Evolutionary conservation across 2,329 filamentous ascomycete genomes (phyloP).

Genomic region (Colletotrichum cereale): DNA sequence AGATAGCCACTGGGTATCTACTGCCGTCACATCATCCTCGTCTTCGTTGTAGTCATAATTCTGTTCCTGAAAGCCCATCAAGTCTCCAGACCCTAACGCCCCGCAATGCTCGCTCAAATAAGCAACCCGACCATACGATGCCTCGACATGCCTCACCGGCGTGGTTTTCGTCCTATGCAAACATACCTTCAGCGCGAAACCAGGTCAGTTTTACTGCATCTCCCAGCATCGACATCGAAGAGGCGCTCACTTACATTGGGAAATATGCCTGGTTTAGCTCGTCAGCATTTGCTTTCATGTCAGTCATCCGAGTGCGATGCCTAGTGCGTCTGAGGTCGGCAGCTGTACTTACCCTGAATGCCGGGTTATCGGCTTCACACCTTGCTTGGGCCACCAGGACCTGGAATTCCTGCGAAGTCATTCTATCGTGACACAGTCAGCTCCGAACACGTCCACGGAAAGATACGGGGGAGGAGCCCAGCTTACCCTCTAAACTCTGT

Average conservation of each 20-base stretch:
- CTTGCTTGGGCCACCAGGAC: slow-evolving; percentile 68
- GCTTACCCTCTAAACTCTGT: slow-evolving; percentile 62
- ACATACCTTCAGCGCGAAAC: slow-evolving; percentile 62
- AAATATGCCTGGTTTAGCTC: slow-evolving; percentile 66
- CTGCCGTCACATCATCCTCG: slow-evolving; percentile 20
- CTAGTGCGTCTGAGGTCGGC: neutral
- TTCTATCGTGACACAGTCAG: slow-evolving; percentile 55
- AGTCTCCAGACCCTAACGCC: slow-evolving; percentile 1
- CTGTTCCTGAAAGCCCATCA: neutral
- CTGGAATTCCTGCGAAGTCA: slow-evolving; percentile 69
- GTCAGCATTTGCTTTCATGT: neutral
- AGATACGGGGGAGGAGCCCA: neutral
- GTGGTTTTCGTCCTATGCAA: slow-evolving; percentile 71
- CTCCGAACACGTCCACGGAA: slow-evolving; percentile 25
- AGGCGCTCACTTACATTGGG: slow-evolving; percentile 65
- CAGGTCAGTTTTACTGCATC: neutral
- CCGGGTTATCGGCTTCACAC: slow-evolving; percentile 64
- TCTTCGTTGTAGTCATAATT: slow-evolving; percentile 14
- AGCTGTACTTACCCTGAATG: slow-evolving; percentile 63
- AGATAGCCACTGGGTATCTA: slow-evolving; percentile 27
- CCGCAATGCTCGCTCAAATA: slow-evolving; percentile 1
- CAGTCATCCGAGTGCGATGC: slow-evolving; percentile 13
- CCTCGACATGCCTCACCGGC: slow-evolving; percentile 35
- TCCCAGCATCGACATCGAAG: neutral
- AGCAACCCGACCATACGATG: slow-evolving; percentile 3